Conservation (phyloP, 805 yeast species). For the Ogataea parapolymorpha region DNA sequence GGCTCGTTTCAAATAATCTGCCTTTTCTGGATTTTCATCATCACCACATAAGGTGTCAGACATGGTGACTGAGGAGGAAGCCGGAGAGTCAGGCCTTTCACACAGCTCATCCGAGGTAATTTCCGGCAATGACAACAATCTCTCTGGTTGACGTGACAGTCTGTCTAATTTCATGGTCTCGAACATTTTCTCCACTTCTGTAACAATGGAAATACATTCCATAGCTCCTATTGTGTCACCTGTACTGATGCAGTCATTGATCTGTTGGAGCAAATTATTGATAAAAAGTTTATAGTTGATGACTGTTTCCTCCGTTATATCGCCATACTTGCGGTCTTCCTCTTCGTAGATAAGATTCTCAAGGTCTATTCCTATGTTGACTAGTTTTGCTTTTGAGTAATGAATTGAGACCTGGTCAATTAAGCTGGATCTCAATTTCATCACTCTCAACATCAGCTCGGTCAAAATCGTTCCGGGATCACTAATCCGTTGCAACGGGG, state of each 20-base stretch:
- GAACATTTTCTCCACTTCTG: slow-evolving; percentile 73
- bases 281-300: slow-evolving; percentile 57
- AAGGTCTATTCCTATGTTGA: slow-evolving; percentile 61
- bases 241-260: slow-evolving; percentile 49
- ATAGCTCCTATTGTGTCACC: slow-evolving; percentile 57
- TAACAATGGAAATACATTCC: slow-evolving; percentile 65
- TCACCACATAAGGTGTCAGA: slow-evolving; percentile 26
- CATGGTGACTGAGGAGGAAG: not conserved
- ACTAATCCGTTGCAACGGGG: slow-evolving; percentile 46
- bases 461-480: slow-evolving; percentile 52
- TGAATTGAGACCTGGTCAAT: slow-evolving; percentile 53
- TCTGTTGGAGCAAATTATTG: slow-evolving; percentile 52
- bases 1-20: not conserved
- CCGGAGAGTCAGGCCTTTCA: not conserved
- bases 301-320: slow-evolving; percentile 41
- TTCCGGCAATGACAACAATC: not conserved
- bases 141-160: slow-evolving; percentile 11
- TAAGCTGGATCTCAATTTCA: slow-evolving; percentile 48
- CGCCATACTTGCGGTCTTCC: slow-evolving; percentile 12
- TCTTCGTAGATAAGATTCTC: slow-evolving; percentile 37
- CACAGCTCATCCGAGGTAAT: not conserved
- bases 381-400: slow-evolving; percentile 63
- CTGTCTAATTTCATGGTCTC: slow-evolving; percentile 43
- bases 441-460: slow-evolving; percentile 41
- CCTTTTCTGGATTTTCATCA: slow-evolving; percentile 49